phyloP scores from a whole-genome alignment of 2,329 filamentous ascomycete genomes.

The Claviceps sp. region DNA sequence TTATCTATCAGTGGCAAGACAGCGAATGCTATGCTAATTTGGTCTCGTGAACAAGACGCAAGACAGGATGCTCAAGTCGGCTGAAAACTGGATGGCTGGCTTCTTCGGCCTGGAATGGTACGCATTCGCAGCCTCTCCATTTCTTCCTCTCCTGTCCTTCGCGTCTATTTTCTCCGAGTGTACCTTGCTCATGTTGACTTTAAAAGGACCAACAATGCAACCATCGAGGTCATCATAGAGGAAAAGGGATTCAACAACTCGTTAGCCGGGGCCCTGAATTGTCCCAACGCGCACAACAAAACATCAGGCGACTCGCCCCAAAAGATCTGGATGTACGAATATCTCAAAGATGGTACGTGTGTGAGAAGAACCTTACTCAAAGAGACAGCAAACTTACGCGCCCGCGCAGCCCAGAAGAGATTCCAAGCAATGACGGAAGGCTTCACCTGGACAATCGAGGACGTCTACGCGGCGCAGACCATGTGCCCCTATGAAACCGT shows the following conservation, averaged over 20 bases:
- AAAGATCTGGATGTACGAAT: slow-evolving; percentile 46
- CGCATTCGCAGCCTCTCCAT: slow-evolving; percentile 1
- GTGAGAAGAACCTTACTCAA: not conserved
- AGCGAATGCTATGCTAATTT: slow-evolving; percentile 2
- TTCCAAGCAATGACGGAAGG: slow-evolving; percentile 40
- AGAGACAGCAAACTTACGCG: not conserved
- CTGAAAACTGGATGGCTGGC: slow-evolving; percentile 65
- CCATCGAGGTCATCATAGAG: slow-evolving; percentile 61
- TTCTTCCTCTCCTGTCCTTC: not conserved
- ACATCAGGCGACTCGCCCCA: slow-evolving; percentile 39
- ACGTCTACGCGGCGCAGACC: slow-evolving; percentile 54
- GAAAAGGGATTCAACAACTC: slow-evolving; percentile 52
- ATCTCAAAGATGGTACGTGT: slow-evolving; percentile 43
- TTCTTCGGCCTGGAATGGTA: slow-evolving; percentile 64
- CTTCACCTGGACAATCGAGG: slow-evolving; percentile 49
- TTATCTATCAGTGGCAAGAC: not conserved
- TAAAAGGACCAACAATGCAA: slow-evolving; percentile 49
- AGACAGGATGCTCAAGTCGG: slow-evolving; percentile 63
- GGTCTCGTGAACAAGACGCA: slow-evolving; percentile 36
- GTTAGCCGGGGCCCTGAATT: slow-evolving; percentile 52
- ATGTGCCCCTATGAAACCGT: slow-evolving; percentile 69
- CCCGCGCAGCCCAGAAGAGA: slow-evolving; percentile 38
- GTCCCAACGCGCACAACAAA: slow-evolving; percentile 45
- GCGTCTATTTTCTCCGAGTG: not conserved
- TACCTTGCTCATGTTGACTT: not conserved